Percentiles rank a stretch among this genome's conserved stretches.
phyloP scores from a whole-genome alignment of 1,284 basidiomycete genomes.

The Fereydounia khargensis region DNA sequence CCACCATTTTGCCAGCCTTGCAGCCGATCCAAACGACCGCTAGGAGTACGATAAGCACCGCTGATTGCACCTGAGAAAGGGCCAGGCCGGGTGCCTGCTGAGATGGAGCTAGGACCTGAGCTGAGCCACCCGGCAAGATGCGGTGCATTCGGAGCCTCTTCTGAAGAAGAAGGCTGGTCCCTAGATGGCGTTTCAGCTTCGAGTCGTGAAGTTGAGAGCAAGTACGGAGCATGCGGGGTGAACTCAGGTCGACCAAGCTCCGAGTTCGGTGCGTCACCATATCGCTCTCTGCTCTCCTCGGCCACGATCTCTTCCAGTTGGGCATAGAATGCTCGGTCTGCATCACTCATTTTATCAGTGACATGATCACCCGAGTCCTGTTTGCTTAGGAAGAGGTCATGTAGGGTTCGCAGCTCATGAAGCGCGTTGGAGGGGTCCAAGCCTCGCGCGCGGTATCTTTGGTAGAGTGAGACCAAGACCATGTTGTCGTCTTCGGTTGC shows the following conservation, averaged over 20 bases:
- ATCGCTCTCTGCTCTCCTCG: conserved; percentile 30
- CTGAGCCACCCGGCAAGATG: conserved; percentile 36
- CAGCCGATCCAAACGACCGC: conserved; percentile 23
- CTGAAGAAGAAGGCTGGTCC: too few relatives aligned
- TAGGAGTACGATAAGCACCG: conserved; percentile 8
- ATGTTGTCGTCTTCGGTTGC: conserved; percentile 24
- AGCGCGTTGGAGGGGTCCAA: conserved; percentile 43
- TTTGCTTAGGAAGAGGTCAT: conserved; percentile 46
- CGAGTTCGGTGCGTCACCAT: conserved; percentile 13
- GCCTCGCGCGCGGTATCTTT: conserved; percentile 38
- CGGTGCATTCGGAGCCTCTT: too few relatives aligned
- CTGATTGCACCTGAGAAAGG: too few relatives aligned
- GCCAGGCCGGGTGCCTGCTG: neutral
- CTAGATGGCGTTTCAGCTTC: too few relatives aligned
- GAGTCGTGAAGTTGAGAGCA: too few relatives aligned
- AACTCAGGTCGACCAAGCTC: neutral
- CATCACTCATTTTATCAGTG: conserved; percentile 28
- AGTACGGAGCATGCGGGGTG: neutral
- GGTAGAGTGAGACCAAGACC: conserved; percentile 35
- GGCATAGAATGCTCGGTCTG: conserved; percentile 37
- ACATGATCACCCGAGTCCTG: conserved; percentile 24
- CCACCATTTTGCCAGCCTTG: conserved; percentile 30
- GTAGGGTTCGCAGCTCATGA: conserved; percentile 40
- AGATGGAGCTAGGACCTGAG: conserved; percentile 7
- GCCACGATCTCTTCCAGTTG: conserved; percentile 46